Evolutionary conservation across 1,284 basidiomycete species (phyloP).

Genomic region (Puccinia horiana): DNA sequence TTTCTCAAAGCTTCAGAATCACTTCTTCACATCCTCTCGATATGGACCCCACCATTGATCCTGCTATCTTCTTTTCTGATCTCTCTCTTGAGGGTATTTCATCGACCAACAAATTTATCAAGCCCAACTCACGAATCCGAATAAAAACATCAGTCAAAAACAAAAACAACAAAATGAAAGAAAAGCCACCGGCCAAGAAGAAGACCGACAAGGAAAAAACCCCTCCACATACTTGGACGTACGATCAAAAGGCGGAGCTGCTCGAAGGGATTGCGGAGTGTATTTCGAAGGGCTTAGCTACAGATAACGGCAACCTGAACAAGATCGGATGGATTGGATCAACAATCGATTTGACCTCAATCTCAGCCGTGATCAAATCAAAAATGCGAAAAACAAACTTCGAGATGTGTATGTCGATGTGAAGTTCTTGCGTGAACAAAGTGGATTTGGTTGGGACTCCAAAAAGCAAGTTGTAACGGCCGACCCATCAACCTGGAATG

Average conservation of each 20-base stretch:
- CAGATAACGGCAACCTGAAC: not conserved
- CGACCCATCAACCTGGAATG: not conserved
- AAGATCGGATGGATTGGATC: not conserved
- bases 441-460: constrained; percentile 14
- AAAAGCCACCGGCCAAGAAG: not conserved
- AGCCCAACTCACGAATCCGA: too few relatives aligned
- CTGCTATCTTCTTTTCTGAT: not conserved
- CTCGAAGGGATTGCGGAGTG: not conserved
- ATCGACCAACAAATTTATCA: too few relatives aligned
- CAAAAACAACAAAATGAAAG: not conserved
- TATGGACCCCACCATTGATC: not conserved
- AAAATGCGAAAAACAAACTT: not conserved
- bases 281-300: not conserved
- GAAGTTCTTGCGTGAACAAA: constrained; percentile 1
- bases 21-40: not conserved
- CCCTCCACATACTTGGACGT: not conserved
- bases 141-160: too few relatives aligned
- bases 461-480: not conserved
- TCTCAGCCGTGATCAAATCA: not conserved
- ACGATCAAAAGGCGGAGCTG: not conserved
- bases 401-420: not conserved
- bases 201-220: not conserved
- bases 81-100: too few relatives aligned
- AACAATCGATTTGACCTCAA: not conserved
- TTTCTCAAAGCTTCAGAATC: not conserved